Base-by-base conservation (phyloP, 768 basidiomycete species). In the Leccinum variicolor region DNA sequence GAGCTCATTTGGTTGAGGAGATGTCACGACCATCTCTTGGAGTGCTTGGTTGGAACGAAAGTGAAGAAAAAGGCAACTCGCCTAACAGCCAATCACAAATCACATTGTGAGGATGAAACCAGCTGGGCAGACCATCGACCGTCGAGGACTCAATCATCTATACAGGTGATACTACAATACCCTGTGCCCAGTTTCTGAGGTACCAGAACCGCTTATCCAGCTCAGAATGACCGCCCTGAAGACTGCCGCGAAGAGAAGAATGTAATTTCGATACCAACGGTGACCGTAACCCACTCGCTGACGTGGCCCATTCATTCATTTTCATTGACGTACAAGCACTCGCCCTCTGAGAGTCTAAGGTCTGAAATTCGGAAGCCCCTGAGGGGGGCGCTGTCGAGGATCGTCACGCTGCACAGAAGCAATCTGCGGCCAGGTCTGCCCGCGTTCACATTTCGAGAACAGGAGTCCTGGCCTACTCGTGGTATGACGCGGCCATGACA, bases 1-100 rank as follows among this genome's bases (percentile, higher is more conserved):
- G 46, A 62, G 53, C 53, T 71, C 69, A 29, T 53, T 69, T 49
- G 67, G 57, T 33, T 72, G 69, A 7, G 66, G 45, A n/a, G 69
- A 52, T 25, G 59, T n/a, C 9, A 63, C 50, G 53, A 62, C 62
- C 65, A 65, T 70, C 48, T 59, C 56, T 64, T 23, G 59, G 43
- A 52, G 53, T 60, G 52, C 10, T 36, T 33, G 14, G 31, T 15
- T 31, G 4, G 28, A 31, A 19, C 47, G 26, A 48, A 48, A 23
- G 47, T 48, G 17, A 4, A 15, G 21, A 17, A n/a, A 55, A 41
- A 50, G 45, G 52, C 36, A 49, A 54, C 25, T 26, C 46, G 31
- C 13, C 21, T 17, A 25, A 28, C 50, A 50, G 23, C 49, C 49
- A 50, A 50, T 50, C 49, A 50, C n/a, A 26, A 23, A 25, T 26